Evolutionary conservation across 2,329 filamentous ascomycete genomes (phyloP), one percentile per base, ranked within the genome.

Genomic region (Lachnellula arida): DNA sequence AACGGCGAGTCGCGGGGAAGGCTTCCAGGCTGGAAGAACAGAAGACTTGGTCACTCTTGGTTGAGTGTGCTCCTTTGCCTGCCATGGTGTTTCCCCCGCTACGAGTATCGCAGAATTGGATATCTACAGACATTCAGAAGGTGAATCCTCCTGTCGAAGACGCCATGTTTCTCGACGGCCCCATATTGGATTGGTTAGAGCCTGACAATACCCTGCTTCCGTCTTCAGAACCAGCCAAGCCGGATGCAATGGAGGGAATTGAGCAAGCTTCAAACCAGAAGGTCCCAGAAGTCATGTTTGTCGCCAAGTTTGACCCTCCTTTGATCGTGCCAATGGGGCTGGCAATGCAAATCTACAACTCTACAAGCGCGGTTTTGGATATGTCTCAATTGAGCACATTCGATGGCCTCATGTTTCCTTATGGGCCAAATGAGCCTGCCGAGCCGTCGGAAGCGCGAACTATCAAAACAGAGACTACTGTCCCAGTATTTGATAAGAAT

Each of bases 291-390:
- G 84, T 89, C 57, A 82, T 86, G 61, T 94, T 94, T 70, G 81
- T 86, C 44, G 88, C 87, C 2, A 82, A 81, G 11, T 85, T 94
- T 51, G 82, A 89, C 54, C 90, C 89, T 1, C 87, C 89, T 0
- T 73, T 95, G 9, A 78, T 87, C 12, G 76, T 94, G 4, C 86
- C 89, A 0, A 80, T 84, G 46, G 76, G 76, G 37, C 78, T 86
- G 17, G 87, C 86, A 65, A 75, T 80, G 56, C 79, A 84, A 25
- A 77, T 92, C 6, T 79, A 86, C 59, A 77, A 81, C 52, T 76
- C 79, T 2, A 79, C 84, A 7, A 80, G 80, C 2, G 74, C 78
- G 4, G 81, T 82, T 1, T 82, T 84, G 59, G 85, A 88, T 72
- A 73, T 56, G 66, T 84, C 62, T 72, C 81, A 69, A 37, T 63